Evolutionary conservation across 306 rosid genomes (phyloP).

Genomic region (Castanopsis chinensis): DNA sequence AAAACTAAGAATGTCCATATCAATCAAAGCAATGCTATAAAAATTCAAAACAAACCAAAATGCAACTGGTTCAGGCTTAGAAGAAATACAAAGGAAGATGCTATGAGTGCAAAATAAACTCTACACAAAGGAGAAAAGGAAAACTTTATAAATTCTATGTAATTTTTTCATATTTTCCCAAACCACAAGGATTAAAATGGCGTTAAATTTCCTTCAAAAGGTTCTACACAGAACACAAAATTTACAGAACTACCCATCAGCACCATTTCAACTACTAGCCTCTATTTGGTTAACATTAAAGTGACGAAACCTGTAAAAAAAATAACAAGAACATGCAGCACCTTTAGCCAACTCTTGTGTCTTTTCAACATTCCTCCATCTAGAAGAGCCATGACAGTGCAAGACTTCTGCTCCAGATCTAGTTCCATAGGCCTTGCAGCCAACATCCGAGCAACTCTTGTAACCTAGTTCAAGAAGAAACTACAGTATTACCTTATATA

Average conservation of each 20-base stretch:
- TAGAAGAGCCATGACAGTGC: slow-evolving; percentile 84
- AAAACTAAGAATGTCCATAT: not conserved
- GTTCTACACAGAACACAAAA: not conserved
- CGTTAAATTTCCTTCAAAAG: not conserved
- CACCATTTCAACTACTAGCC: not conserved
- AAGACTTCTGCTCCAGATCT: slow-evolving; percentile 56
- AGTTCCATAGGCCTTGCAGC: slow-evolving; percentile 59
- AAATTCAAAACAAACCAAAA: not conserved
- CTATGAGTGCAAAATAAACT: not conserved
- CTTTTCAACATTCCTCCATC: slow-evolving; percentile 92
- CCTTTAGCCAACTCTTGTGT: slow-evolving; percentile 95
- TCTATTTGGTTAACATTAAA: slow-evolving; percentile 9
- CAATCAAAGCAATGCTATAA: not conserved
- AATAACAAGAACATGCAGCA: slow-evolving; percentile 19
- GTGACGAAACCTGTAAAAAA: not conserved
- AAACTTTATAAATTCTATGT: not conserved
- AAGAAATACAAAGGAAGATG: not conserved
- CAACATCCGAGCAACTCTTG: slow-evolving; percentile 83
- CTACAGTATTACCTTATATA: not conserved
- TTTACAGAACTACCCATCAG: slow-evolving; percentile 7
- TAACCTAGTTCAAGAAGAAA: slow-evolving; percentile 44
- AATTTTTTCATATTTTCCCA: not conserved
- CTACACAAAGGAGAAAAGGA: not conserved
- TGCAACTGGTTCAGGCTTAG: not conserved
- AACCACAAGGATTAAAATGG: not conserved